Conservation (phyloP, 805 yeast species). For the Saccharomyces paradoxus region DNA sequence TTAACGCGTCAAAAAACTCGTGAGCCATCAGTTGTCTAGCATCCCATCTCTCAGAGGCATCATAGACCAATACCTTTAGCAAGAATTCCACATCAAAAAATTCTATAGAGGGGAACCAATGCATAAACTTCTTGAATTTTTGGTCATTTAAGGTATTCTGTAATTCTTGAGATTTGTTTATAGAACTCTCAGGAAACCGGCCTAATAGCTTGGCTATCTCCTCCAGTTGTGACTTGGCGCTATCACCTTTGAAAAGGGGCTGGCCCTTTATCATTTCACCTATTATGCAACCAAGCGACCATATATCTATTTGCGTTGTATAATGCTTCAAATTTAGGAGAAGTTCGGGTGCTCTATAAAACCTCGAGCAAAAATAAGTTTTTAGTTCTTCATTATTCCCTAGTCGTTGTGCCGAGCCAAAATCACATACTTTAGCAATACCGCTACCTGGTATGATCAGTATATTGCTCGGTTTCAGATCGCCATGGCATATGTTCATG, state of each 20-base stretch:
- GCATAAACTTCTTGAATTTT: background rate
- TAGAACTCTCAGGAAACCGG: conserved; percentile 37
- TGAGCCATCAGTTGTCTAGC: background rate
- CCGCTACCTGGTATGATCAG: background rate
- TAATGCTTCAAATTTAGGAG: conserved; percentile 53
- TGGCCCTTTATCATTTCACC: conserved; percentile 86
- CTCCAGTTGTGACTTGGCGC: conserved; percentile 74
- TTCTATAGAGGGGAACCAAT: background rate
- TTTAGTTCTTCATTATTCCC: background rate
- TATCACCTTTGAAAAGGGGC: conserved; percentile 89
- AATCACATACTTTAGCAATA: background rate
- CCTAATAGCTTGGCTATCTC: conserved; percentile 84
- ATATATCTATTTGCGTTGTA: conserved; percentile 51
- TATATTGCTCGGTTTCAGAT: background rate
- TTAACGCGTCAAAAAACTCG: background rate
- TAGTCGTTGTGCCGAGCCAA: background rate
- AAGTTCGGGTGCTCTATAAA: conserved; percentile 70
- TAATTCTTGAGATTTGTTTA: background rate
- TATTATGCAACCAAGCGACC: conserved; percentile 83
- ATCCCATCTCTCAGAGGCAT: background rate
- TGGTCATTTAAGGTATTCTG: background rate
- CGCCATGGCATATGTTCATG: background rate
- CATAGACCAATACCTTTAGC: background rate
- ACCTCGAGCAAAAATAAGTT: background rate
- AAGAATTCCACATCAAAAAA: background rate